Evolutionary conservation across 2,329 filamentous ascomycete genomes (phyloP), one percentile per base, ranked within the genome.

Genomic region (Colletotrichum navitas): DNA sequence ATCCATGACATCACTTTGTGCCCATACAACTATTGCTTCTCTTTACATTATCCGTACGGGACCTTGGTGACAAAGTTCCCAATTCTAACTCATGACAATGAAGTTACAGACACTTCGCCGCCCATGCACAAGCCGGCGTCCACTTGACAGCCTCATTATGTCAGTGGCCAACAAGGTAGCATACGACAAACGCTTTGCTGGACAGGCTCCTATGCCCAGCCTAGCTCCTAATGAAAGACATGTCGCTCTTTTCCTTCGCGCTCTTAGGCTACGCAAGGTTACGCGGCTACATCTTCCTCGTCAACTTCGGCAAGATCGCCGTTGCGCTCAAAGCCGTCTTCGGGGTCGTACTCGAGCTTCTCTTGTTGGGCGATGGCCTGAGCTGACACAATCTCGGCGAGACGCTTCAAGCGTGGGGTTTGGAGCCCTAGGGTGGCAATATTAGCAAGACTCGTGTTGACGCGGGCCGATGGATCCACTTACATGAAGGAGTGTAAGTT

Each of bases 401-500:
- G 87, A 73, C 96, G 92, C 87, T 98, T 98, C 74, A 99, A 84
- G 73, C 95, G 91, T 59, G 95, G 95, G 71, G 95, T 98, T 93
- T 98, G 95, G 61, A 98, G 90, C 95, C 94, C 93, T 96, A 71
- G 16, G 49, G 55, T 24, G 32, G 26, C 32, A 43, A 59, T 56
- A 69, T 82, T 77, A 82, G 80, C 80, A 67, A 76, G 73, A 68
- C 74, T 72, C 74, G 74, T 56, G 21, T 16, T 52, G 32, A 21
- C 14, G 52, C 24, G 34, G 49, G 11, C 32, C 7, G 16, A 12
- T 34, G 34, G n/a, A 14, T n/a, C 24, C 51, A 78, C 93, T 88
- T 87, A 96, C 95, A 99, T 76, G 95, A 97, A 74, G 96, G 96
- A 62, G 96, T 98, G 81, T 99, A 99, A 18, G 96, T 99, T 85